phyloP scores from a whole-genome alignment of 257 asterid genomes.

The Verbena officinalis region DNA sequence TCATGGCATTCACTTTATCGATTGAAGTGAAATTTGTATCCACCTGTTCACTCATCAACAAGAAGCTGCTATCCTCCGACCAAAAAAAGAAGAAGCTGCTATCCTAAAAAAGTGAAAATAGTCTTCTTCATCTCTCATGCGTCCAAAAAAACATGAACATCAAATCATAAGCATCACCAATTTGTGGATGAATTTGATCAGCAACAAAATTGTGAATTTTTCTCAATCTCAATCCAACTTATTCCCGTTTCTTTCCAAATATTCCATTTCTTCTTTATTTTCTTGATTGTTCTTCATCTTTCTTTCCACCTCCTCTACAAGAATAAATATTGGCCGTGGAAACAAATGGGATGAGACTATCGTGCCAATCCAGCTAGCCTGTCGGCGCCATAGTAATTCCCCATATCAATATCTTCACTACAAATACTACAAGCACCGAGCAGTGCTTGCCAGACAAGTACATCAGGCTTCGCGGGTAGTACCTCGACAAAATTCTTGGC shows the following conservation, averaged over 20 bases:
- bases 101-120: slow-evolving; percentile 18
- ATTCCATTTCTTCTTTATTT: slow-evolving; percentile 73
- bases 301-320: slow-evolving; percentile 71
- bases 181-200: slow-evolving; percentile 66
- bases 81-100: too few species aligned
- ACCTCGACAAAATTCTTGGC: slow-evolving; percentile 65
- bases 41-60: too few species aligned
- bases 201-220: slow-evolving; percentile 64
- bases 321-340: slow-evolving; percentile 84
- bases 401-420: slow-evolving; percentile 59
- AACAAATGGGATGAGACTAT: slow-evolving; percentile 55
- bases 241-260: slow-evolving; percentile 64
- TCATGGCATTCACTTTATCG: too few species aligned
- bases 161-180: slow-evolving; percentile 37
- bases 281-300: slow-evolving; percentile 60
- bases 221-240: slow-evolving; percentile 83
- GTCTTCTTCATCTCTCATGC: slow-evolving; percentile 70
- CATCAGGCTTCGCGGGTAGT: slow-evolving; percentile 58
- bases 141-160: slow-evolving; percentile 48
- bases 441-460: slow-evolving; percentile 77
- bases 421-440: slow-evolving; percentile 75
- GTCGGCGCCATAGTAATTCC: slow-evolving; percentile 73
- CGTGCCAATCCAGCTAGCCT: slow-evolving; percentile 50
- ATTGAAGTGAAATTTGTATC: too few species aligned
- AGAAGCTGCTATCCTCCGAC: too few species aligned